A percentile compares a stretch with the other conserved stretches of the same genome.
phyloP scores from a whole-genome alignment of 169 alveolate species.

The Miamiensis avidus region DNA sequence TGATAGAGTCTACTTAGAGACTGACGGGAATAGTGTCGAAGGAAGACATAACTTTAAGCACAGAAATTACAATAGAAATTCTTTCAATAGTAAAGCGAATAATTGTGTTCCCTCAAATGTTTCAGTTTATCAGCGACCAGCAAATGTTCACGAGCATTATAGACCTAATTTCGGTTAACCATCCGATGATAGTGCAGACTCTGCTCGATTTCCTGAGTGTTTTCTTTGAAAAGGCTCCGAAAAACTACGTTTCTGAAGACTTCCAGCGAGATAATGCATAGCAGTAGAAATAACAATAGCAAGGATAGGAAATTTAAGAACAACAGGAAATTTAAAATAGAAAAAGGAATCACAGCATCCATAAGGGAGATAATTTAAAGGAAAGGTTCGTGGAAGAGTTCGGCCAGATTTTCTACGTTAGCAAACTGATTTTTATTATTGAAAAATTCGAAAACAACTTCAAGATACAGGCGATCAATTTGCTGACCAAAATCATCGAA shows the following conservation, averaged over 20 bases:
- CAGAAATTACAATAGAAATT: slow-evolving; percentile 10
- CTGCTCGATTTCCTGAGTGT: slow-evolving; percentile 2
- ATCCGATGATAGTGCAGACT: background rate
- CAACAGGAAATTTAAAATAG: too few species aligned
- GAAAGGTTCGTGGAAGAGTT: background rate
- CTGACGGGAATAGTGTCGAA: background rate
- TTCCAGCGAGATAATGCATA: background rate
- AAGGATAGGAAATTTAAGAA: too few species aligned
- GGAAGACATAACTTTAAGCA: slow-evolving; percentile 1
- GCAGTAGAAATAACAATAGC: too few species aligned
- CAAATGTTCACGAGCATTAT: slow-evolving; percentile 9
- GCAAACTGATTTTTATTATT: background rate
- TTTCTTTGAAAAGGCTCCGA: slow-evolving; percentile 4
- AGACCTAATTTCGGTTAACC: slow-evolving; percentile 9
- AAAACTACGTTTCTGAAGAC: background rate
- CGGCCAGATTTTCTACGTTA: slow-evolving; percentile 10
- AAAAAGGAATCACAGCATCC: background rate
- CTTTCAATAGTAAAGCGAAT: slow-evolving; percentile 8
- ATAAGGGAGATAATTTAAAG: background rate
- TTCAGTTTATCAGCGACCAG: background rate
- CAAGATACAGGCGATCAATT: background rate
- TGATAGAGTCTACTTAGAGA: slow-evolving; percentile 3
- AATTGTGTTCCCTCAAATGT: background rate
- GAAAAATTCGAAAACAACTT: slow-evolving; percentile 20
- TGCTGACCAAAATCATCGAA: slow-evolving; percentile 10